Evolutionary conservation across 768 basidiomycete genomes (phyloP).

Genomic region (Epithele typhae): DNA sequence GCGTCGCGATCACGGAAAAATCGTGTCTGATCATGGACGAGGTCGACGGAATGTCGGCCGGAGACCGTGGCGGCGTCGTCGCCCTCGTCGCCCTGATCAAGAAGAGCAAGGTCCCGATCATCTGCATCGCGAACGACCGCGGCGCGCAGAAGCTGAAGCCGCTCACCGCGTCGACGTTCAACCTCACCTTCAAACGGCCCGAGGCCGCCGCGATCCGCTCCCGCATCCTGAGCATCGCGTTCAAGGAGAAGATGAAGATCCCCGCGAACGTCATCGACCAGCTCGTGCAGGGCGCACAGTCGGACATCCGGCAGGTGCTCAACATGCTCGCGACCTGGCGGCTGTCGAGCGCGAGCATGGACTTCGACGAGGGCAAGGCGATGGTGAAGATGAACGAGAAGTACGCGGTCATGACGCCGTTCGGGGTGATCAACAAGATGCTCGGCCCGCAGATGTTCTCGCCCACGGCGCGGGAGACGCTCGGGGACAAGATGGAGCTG

Average conservation of each 20-base stretch:
- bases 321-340: slow-evolving; percentile 99
- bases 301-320: slow-evolving; percentile 94
- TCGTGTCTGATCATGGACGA: slow-evolving; percentile 98
- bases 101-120: slow-evolving; percentile 95
- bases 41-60: slow-evolving; percentile 98
- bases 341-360: slow-evolving; percentile 73
- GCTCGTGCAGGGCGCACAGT: slow-evolving; percentile 82
- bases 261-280: slow-evolving; percentile 90
- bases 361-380: slow-evolving; percentile 88
- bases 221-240: slow-evolving; percentile 80
- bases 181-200: slow-evolving; percentile 80
- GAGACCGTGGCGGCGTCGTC: slow-evolving; percentile 94
- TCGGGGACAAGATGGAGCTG: slow-evolving; percentile 90
- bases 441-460: slow-evolving; percentile 92
- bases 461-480: slow-evolving; percentile 68
- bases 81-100: slow-evolving; percentile 89
- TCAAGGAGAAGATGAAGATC: slow-evolving; percentile 94
- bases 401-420: slow-evolving; percentile 85
- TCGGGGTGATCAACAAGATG: slow-evolving; percentile 85
- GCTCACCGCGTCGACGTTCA: slow-evolving; percentile 64
- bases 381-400: slow-evolving; percentile 93
- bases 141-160: slow-evolving; percentile 90
- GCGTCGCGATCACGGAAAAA: slow-evolving; percentile 70
- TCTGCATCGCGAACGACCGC: slow-evolving; percentile 94
- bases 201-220: slow-evolving; percentile 74